phyloP scores from a whole-genome alignment of 106 monocot species.

The Agapanthus africanus region DNA sequence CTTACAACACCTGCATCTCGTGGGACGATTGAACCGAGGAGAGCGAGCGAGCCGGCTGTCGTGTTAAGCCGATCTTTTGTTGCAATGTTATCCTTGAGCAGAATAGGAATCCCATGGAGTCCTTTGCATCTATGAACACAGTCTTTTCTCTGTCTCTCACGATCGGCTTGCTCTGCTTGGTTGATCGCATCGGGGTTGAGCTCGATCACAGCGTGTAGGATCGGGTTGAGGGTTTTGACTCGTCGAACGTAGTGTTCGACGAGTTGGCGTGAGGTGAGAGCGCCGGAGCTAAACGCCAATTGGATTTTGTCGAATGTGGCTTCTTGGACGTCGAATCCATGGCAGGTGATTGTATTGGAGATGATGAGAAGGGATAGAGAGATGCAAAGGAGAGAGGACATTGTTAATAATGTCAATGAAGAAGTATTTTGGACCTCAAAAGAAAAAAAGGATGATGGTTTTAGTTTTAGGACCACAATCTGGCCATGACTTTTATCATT shows the following conservation, averaged over 20 bases:
- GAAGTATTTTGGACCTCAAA: too few relatives aligned
- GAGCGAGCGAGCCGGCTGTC: constrained; percentile 54
- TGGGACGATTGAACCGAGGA: constrained; percentile 39
- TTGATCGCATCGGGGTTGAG: constrained; percentile 39
- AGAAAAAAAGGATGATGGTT: too few relatives aligned
- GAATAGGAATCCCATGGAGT: constrained; percentile 46
- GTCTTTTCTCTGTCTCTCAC: neutral
- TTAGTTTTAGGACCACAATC: too few relatives aligned
- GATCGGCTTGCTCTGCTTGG: constrained; percentile 35
- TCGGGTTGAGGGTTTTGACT: constrained; percentile 23
- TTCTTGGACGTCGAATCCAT: constrained; percentile 33
- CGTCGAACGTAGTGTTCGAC: constrained; percentile 29
- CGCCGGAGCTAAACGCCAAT: constrained; percentile 21
- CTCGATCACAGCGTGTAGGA: constrained; percentile 42
- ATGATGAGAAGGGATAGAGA: neutral
- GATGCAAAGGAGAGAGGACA: constrained; percentile 1
- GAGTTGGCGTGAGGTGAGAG: constrained; percentile 29
- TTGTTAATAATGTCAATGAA: too few relatives aligned
- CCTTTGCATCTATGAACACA: neutral
- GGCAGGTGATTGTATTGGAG: neutral
- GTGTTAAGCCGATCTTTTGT: constrained; percentile 56
- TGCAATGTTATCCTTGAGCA: constrained; percentile 55
- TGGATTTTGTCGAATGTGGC: constrained; percentile 45
- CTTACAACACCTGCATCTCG: constrained; percentile 50
- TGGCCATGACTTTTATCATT: too few relatives aligned